Evolutionary conservation across 2,329 filamentous ascomycete genomes (phyloP), one percentile per base, ranked within the genome.

Genomic region (Botrytis tulipae): DNA sequence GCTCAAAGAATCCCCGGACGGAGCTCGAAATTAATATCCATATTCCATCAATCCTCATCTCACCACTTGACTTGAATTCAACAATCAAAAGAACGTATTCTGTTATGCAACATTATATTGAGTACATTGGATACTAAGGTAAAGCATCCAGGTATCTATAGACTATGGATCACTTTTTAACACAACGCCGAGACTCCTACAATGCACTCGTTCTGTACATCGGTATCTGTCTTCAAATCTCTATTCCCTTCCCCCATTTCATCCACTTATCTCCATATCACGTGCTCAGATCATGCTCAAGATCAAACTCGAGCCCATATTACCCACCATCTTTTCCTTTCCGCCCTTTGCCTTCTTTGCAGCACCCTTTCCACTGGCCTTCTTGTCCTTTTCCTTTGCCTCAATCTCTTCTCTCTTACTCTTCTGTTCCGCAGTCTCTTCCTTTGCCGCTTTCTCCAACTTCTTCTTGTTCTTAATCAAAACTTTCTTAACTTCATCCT

Each of bases 381-480:
- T 74, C 25, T 60, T 73, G 77, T 86, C 85, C 67, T 80, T 79
- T 54, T 75, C 75, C 35, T 69, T 69, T 48, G 85, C 86, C 78
- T 86, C 85, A 69, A 81, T 78, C 54, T 74, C 75, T 78, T 78
- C 82, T 78, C 84, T 86, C 78, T 82, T 85, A 1, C 83, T 83
- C 80, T 85, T 87, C 81, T 88, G 88, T 79, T 86, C 85, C 8
- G 83, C 80, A 32, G 84, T 89, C 84, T 86, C 88, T 78, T 87
- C 87, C 63, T 82, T 86, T 2, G 91, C 90, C 16, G 91, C 91
- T 81, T 88, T 89, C 80, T 93, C 86, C 73, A 97, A 84, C 74
- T 84, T 84, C 83, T 92, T 91, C 85, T 90, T 93, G 78, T 91
- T 89, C 84, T 92, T 91, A 84, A 90, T 91, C 77, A 98, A 83